Evolutionary conservation across 768 basidiomycete genomes (phyloP), one percentile per base, ranked within the genome.

Genomic region (Collybia sordida): DNA sequence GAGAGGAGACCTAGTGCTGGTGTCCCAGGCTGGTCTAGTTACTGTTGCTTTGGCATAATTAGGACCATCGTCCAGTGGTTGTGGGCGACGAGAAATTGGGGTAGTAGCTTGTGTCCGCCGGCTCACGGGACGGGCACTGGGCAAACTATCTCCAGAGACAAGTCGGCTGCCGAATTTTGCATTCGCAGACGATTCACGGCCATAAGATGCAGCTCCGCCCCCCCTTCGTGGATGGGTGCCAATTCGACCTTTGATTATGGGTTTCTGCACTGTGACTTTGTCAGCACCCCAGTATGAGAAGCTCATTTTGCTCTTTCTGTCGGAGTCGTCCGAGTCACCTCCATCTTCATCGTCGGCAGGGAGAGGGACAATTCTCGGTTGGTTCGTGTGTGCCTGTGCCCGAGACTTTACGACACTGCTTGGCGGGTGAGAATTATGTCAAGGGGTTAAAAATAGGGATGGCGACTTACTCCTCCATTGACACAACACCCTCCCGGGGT

Each of bases 271-370:
- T 1, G 91, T 93, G 59, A 93, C 80, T 69, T 91, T 91, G 72
- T 93, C 91, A 25, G 91, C 91, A 21, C 91, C 90, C 90, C 90
- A 93, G 63, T 93, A 94, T 4, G 90, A 92, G 70, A 93, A 93
- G 72, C 88, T 90, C 91, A 93, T 92, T 67, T 92, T 93, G 74
- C 86, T 90, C 73, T 91, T 89, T 71, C 85, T 82, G 65, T 92
- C 90, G 9, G 89, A 92, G 59, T 92, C 88, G 57, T 90, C 88
- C 3, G 90, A 91, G 23, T 90, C 88, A 18, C 62, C 68, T 15
- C 59, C 80, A 15, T 66, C 77, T 5, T 73, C 83, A 23, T 81
- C 76, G 50, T 85, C 85, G 49, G 83, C 81, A 22, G 86, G 85
- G 59, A 86, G 72, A 31, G 88, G 85, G 24, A 88, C 74, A 48